A percentile compares a stretch with the other conserved stretches of the same genome.
phyloP scores from a whole-genome alignment of 2,329 filamentous ascomycete genomes.

The Nannizzia gypsea region DNA sequence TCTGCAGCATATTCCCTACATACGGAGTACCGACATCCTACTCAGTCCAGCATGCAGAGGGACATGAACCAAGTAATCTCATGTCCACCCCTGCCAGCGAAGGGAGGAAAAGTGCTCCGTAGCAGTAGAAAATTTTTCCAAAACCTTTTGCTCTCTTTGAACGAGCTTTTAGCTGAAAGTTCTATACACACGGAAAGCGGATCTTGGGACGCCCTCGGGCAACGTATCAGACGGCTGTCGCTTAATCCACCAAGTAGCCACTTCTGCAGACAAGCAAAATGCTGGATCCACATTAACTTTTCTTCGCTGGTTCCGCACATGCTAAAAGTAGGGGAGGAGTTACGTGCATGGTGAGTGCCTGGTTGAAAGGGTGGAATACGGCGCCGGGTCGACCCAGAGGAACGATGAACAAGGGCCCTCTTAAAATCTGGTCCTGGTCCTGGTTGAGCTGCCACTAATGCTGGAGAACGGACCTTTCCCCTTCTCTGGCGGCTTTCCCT shows the following conservation, averaged over 20 bases:
- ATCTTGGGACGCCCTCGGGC: neutral
- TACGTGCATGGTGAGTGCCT: neutral
- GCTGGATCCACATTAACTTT: neutral
- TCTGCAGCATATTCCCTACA: neutral
- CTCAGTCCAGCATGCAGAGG: too few species aligned
- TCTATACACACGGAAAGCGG: neutral
- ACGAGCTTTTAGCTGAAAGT: neutral
- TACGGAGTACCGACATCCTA: too few species aligned
- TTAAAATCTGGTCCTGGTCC: neutral
- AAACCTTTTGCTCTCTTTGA: neutral
- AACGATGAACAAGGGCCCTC: neutral
- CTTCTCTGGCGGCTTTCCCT: neutral
- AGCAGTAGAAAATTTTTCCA: too few species aligned
- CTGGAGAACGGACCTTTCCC: neutral
- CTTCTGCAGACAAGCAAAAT: slow-evolving; percentile 1
- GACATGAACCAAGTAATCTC: too few species aligned
- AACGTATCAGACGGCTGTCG: slow-evolving; percentile 1
- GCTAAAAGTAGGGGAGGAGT: neutral
- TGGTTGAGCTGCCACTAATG: neutral
- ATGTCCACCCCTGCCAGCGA: too few species aligned
- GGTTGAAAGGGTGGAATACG: neutral
- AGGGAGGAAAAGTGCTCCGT: neutral
- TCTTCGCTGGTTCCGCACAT: neutral
- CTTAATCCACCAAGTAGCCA: slow-evolving; percentile 3
- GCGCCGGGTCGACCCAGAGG: neutral